These are phyloP conservation scores for Gracilaria gracilis DNA, from an alignment of 23 red algal genomes.

Conservation along the genomic window DNA sequence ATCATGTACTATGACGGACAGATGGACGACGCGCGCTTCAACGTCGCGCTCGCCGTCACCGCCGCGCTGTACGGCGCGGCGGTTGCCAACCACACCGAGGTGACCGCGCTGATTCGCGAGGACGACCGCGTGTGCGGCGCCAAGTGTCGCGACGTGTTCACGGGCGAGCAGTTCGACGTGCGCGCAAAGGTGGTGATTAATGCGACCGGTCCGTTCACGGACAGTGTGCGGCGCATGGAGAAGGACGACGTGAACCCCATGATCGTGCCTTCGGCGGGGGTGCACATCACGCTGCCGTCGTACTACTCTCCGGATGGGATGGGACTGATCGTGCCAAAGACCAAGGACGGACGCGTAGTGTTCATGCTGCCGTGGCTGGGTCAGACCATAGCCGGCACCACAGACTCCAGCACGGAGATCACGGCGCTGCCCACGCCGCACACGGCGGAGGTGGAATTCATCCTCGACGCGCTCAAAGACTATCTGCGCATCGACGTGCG, in stretches of 20 bases:
- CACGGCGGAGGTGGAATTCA: conserved; percentile 91
- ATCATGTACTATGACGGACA: conserved; percentile 97
- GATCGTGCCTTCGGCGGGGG: conserved; percentile 82
- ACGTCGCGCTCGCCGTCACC: conserved; percentile 81
- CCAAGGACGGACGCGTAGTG: conserved; percentile 94
- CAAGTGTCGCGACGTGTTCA: conserved; percentile 74
- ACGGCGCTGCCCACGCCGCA: conserved; percentile 87
- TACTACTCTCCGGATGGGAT: conserved; percentile 97
- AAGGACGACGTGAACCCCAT: conserved; percentile 56
- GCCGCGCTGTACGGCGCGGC: conserved; percentile 89
- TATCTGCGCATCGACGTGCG: conserved; percentile 93
- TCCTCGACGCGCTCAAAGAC: conserved; percentile 89
- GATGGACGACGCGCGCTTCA: conserved; percentile 94
- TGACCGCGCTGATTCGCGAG: conserved; percentile 63
- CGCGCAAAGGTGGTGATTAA: conserved; percentile 86
- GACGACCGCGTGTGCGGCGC: conserved; percentile 74
- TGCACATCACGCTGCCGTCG: conserved; percentile 89
- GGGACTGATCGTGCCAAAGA: conserved; percentile 95
- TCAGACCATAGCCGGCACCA: conserved; percentile 91
- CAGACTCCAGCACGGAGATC: conserved; percentile 84
- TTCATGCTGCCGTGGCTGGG: conserved; percentile 97
- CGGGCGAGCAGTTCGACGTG: conserved; percentile 86
- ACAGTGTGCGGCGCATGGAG: conserved; percentile 84
- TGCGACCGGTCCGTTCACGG: conserved; percentile 92
- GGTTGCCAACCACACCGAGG: conserved; percentile 95